These are phyloP conservation scores for Scenedesmus sp. DNA, from an alignment of 163 green algal species.

Conservation along the genomic window DNA sequence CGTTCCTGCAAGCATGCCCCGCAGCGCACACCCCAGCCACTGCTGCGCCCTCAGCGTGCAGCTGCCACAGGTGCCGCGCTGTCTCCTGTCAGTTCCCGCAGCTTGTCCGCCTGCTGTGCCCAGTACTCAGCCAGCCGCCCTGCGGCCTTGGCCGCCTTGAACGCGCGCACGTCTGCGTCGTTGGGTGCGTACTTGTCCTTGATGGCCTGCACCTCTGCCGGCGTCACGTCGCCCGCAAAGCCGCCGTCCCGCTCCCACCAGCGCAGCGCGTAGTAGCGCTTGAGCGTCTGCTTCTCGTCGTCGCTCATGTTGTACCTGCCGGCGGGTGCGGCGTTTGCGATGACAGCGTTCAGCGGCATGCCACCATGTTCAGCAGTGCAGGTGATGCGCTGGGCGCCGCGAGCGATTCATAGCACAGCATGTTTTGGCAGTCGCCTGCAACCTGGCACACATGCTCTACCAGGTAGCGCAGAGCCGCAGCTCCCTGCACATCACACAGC, in stretches of 20 bases:
- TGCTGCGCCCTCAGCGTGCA: background rate
- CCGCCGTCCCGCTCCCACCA: slow-evolving; percentile 68
- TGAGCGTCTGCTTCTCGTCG: slow-evolving; percentile 61
- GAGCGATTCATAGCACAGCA: too few species aligned
- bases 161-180: slow-evolving; percentile 63
- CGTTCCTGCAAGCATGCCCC: too few species aligned
- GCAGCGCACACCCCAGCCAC: too few species aligned
- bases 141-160: slow-evolving; percentile 54
- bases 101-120: slow-evolving; percentile 55
- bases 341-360: background rate
- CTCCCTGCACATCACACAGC: too few species aligned
- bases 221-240: slow-evolving; percentile 62
- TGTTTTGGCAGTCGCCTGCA: too few species aligned
- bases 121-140: slow-evolving; percentile 65
- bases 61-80: background rate
- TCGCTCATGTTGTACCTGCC: slow-evolving; percentile 66
- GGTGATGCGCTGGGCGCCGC: too few species aligned
- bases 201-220: slow-evolving; percentile 56
- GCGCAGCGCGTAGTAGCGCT: slow-evolving; percentile 67
- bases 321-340: too few species aligned
- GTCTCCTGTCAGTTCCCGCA: background rate
- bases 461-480: too few species aligned
- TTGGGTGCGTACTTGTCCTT: slow-evolving; percentile 69
- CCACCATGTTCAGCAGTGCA: too few species aligned
- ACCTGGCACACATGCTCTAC: too few species aligned